A percentile compares a stretch with the other conserved stretches of the same genome.
Evolutionary conservation across 2,329 filamentous ascomycete genomes (phyloP).

Genomic region (Paraconiothyrium brasiliense): DNA sequence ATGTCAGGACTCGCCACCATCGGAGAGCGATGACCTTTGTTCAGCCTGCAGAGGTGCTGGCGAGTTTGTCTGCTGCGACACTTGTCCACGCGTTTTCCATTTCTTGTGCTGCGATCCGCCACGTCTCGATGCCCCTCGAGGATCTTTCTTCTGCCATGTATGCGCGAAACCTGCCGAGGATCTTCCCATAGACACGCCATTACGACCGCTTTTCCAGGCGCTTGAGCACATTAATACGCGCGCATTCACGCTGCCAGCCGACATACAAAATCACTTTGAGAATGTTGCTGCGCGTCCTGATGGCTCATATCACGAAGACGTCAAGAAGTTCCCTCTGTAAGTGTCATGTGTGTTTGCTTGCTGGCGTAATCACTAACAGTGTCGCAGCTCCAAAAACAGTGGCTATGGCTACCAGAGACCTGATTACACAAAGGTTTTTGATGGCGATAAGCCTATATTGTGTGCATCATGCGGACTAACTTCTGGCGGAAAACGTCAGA

Average conservation of each 20-base stretch:
- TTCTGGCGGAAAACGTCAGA: conserved; percentile 70
- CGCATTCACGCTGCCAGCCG: conserved; percentile 74
- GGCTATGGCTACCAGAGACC: conserved; percentile 52
- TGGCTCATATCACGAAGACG: conserved; percentile 81
- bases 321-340: conserved; percentile 67
- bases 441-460: conserved; percentile 76
- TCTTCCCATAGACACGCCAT: conserved; percentile 30
- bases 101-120: conserved; percentile 88
- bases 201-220: conserved; percentile 71
- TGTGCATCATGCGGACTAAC: conserved; percentile 79
- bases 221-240: conserved; percentile 75
- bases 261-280: conserved; percentile 79
- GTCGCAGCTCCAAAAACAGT: conserved; percentile 48
- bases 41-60: conserved; percentile 85
- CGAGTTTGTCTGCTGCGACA: conserved; percentile 91
- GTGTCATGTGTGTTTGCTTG: conserved; percentile 44
- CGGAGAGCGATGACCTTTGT: conserved; percentile 88
- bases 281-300: conserved; percentile 79
- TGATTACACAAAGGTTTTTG: conserved; percentile 69
- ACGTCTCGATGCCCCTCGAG: conserved; percentile 45
- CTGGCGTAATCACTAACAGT: conserved; percentile 41
- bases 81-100: conserved; percentile 89
- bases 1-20: conserved; percentile 50
- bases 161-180: conserved; percentile 42
- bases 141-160: conserved; percentile 78